These are phyloP conservation scores for Mastigamoeba balamuthi DNA, from an alignment of 78 protist species.

Conservation along the genomic window DNA sequence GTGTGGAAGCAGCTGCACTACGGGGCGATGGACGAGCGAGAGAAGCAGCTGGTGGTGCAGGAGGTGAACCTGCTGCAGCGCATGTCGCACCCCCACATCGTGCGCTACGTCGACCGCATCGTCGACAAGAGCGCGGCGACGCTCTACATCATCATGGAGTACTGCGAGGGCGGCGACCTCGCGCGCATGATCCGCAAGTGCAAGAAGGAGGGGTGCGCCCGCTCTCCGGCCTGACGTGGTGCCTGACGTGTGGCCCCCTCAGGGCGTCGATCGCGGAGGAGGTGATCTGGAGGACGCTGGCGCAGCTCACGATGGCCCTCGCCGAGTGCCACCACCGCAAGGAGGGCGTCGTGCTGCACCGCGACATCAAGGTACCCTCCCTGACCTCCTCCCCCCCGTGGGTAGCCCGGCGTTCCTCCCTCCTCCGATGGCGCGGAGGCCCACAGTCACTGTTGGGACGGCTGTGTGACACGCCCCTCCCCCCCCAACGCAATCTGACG, in stretches of 20 bases:
- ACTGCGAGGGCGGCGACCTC: constrained; percentile 88
- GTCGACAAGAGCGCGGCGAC: constrained; percentile 30
- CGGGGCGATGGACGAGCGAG: constrained; percentile 72
- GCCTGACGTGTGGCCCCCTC: not conserved
- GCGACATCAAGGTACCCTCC: constrained; percentile 83
- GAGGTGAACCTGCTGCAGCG: constrained; percentile 81
- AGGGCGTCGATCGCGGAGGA: constrained; percentile 50
- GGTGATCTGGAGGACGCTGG: constrained; percentile 54
- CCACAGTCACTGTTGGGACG: no score
- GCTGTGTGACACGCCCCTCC: no score
- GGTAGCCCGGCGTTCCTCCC: no score
- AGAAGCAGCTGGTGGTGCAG: constrained; percentile 64
- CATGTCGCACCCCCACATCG: constrained; percentile 75
- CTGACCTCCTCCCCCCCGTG: no score
- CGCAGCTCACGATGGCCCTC: constrained; percentile 61
- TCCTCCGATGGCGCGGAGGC: no score
- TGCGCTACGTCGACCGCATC: constrained; percentile 74
- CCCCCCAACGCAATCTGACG: no score
- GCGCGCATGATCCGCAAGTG: constrained; percentile 35
- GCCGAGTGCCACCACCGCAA: constrained; percentile 50
- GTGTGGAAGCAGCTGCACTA: constrained; percentile 81
- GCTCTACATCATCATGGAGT: constrained; percentile 80
- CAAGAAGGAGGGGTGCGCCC: constrained; percentile 9
- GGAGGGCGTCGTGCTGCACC: constrained; percentile 71
- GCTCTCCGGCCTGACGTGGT: not conserved